A percentile compares a stretch with the other conserved stretches of the same genome.
Conservation (phyloP, 805 yeast species). For the Yamadazyma sp. region DNA sequence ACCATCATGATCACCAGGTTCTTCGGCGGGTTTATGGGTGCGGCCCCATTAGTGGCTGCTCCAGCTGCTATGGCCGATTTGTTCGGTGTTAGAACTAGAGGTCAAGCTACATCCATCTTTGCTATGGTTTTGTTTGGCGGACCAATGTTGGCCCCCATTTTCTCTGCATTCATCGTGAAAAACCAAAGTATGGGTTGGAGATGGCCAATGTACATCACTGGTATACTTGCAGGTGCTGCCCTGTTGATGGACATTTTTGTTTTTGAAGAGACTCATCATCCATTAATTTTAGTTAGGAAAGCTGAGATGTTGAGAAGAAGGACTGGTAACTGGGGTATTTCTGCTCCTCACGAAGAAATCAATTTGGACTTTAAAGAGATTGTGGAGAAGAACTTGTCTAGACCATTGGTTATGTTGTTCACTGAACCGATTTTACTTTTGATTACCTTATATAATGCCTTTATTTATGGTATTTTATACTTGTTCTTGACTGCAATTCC, state of each 20-base stretch:
- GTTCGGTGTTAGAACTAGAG: constrained; percentile 65
- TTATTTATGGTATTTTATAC: constrained; percentile 50
- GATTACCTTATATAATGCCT: constrained; percentile 47
- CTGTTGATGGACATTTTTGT: constrained; percentile 31
- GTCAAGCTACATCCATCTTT: constrained; percentile 71
- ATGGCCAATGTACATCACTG: constrained; percentile 55
- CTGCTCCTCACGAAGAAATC: constrained; percentile 40
- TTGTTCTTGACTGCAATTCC: constrained; percentile 46
- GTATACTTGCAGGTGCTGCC: constrained; percentile 36
- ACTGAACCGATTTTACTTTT: constrained; percentile 44
- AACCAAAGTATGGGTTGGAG: constrained; percentile 51
- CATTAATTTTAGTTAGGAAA: constrained; percentile 30
- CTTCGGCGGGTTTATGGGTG: constrained; percentile 78
- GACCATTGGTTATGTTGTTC: constrained; percentile 41
- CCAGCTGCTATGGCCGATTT: constrained; percentile 88
- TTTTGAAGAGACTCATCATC: constrained; percentile 42
- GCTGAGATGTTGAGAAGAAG: constrained; percentile 40
- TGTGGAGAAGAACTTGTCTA: constrained; percentile 32
- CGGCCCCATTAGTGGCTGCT: constrained; percentile 79
- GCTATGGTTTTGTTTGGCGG: constrained; percentile 74
- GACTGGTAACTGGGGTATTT: constrained; percentile 42
- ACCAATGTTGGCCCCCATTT: constrained; percentile 79
- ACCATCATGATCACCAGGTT: constrained; percentile 76
- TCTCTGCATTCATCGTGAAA: constrained; percentile 43
- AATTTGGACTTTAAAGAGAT: constrained; percentile 31